A percentile compares a stretch with the other conserved stretches of the same genome.
Conservation (phyloP, 192 early-diverging fungal genomes). For the Rhizophagus prolifer region DNA sequence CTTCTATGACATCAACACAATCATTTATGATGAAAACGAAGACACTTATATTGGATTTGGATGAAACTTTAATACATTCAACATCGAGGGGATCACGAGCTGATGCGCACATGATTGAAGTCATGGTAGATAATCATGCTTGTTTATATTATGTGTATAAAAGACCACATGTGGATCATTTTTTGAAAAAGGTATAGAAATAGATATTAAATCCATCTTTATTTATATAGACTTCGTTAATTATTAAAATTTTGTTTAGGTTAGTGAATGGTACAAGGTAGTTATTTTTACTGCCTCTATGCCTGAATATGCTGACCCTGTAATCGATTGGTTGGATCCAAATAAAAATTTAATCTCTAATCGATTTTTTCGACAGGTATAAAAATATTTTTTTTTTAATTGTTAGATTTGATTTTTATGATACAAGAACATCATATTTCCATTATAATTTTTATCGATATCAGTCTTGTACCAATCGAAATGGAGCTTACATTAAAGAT, state of each 20-base stretch:
- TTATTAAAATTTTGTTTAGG: conserved; percentile 44
- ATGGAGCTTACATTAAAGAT: conserved; percentile 79
- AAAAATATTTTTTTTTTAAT: conserved; percentile 3
- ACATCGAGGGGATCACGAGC: conserved; percentile 54
- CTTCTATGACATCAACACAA: conserved; percentile 8
- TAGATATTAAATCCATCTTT: not conserved
- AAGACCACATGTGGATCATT: conserved; percentile 81
- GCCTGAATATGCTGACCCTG: conserved; percentile 92
- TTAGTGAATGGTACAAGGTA: conserved; percentile 85
- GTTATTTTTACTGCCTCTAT: conserved; percentile 91
- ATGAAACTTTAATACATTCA: conserved; percentile 88
- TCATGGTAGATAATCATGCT: conserved; percentile 75
- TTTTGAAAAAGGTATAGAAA: conserved; percentile 71
- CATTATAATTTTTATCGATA: conserved; percentile 5
- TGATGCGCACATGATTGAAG: conserved; percentile 81
- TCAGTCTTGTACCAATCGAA: conserved; percentile 68
- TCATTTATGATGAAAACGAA: conserved; percentile 44
- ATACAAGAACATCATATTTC: conserved; percentile 23
- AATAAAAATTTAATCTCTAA: conserved; percentile 62
- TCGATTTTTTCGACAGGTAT: conserved; percentile 81
- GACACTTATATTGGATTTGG: conserved; percentile 70
- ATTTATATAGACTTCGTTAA: conserved; percentile 2
- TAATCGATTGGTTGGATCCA: conserved; percentile 87
- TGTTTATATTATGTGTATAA: conserved; percentile 91
- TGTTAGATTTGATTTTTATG: conserved; percentile 14